Evolutionary conservation across 129 eudicot genomes (phyloP).

Genomic region (Apium graveolens): DNA sequence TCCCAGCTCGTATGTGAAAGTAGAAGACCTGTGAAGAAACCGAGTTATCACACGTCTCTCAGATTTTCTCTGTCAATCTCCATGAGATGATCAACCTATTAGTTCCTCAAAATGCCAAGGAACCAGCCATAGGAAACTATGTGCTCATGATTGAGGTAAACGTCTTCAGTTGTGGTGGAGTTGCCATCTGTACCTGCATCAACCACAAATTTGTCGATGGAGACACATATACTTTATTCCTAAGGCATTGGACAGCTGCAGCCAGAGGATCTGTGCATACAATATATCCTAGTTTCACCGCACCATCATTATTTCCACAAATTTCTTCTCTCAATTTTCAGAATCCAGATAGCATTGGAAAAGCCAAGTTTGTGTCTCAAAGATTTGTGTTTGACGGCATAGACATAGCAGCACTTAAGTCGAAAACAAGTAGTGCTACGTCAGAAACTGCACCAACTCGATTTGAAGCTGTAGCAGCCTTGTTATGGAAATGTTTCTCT

Average conservation of each 20-base stretch:
- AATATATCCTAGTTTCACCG: not conserved
- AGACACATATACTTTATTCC: not conserved
- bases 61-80: constrained; percentile 4
- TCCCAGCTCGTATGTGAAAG: too few species aligned
- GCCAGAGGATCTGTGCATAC: not conserved
- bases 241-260: constrained; percentile 3
- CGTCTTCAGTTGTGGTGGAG: constrained; percentile 10
- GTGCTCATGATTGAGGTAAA: not conserved
- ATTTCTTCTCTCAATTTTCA: not conserved
- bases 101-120: not conserved
- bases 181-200: not conserved
- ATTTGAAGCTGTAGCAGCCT: constrained; percentile 9
- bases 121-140: not conserved
- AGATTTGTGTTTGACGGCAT: constrained; percentile 8
- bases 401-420: not conserved
- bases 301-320: constrained; percentile 16
- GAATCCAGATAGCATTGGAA: not conserved
- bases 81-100: not conserved
- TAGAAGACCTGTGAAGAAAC: too few species aligned
- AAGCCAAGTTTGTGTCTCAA: not conserved
- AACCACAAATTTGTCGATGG: constrained; percentile 7
- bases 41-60: too few species aligned
- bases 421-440: not conserved
- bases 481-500: constrained; percentile 12
- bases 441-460: constrained; percentile 1